Evolutionary conservation across 202 grass and related monocot genomes (phyloP).

Genomic region (Bolboschoenoplectus hybrid): DNA sequence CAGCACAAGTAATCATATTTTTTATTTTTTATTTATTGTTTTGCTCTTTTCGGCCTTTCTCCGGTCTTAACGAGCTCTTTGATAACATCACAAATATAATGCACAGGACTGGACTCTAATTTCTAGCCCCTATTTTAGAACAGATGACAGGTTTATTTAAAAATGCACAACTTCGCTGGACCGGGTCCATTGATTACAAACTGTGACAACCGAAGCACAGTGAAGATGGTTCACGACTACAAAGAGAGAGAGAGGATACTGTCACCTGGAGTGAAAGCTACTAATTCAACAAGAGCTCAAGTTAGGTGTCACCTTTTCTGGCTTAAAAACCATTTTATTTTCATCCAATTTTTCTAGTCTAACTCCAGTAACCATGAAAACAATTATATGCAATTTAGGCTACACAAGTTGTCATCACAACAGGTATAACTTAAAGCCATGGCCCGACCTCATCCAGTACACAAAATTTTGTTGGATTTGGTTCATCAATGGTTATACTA

Average conservation of each 20-base stretch:
- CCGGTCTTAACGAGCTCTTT: too few relatives aligned
- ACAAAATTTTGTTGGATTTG: constrained; percentile 30
- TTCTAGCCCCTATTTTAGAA: too few relatives aligned
- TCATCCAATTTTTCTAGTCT: background rate
- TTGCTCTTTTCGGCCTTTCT: too few relatives aligned
- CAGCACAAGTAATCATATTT: too few relatives aligned
- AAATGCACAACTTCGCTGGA: background rate
- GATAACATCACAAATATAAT: too few relatives aligned
- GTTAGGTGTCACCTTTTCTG: background rate
- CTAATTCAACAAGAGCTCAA: background rate
- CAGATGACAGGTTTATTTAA: background rate
- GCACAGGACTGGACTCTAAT: too few relatives aligned
- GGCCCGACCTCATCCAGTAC: background rate
- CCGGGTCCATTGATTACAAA: too few relatives aligned
- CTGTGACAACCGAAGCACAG: too few relatives aligned
- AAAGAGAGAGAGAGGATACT: too few relatives aligned
- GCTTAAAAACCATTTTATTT: background rate
- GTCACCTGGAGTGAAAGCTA: background rate
- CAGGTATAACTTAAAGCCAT: background rate
- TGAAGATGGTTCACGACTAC: too few relatives aligned
- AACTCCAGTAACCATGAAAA: background rate
- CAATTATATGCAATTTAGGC: background rate
- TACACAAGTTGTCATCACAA: background rate
- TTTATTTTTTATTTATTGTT: too few relatives aligned
- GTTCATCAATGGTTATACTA: background rate